Evolutionary conservation across 176 grass and related monocot genomes (phyloP).

Genomic region (Triticum urartu): DNA sequence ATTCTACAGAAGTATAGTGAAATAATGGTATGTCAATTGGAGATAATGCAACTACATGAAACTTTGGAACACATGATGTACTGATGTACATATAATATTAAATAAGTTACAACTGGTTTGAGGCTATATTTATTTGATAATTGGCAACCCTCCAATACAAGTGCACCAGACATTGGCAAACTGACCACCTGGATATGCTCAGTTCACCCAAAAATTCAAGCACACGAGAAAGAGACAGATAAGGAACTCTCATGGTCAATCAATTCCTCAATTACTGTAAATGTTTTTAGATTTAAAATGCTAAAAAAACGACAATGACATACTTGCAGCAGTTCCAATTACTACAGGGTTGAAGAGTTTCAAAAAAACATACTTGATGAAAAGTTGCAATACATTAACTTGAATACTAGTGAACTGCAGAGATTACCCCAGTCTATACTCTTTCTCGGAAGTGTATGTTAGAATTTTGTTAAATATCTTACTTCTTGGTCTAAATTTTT

Average conservation of each 20-base stretch:
- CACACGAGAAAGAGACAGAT: not conserved
- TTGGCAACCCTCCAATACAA: too few species aligned
- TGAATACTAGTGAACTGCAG: not conserved
- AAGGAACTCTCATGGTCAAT: not conserved
- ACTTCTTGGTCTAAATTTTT: too few species aligned
- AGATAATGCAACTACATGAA: not conserved
- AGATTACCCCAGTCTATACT: not conserved
- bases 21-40: not conserved
- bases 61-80: not conserved
- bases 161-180: not conserved
- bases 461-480: too few species aligned
- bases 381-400: not conserved
- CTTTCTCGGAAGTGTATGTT: not conserved
- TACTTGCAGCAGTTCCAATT: not conserved
- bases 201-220: not conserved
- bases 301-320: not conserved
- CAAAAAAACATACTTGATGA: not conserved
- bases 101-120: not conserved
- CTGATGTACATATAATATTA: not conserved
- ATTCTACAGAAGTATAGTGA: not conserved
- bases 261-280: not conserved
- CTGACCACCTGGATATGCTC: too few species aligned
- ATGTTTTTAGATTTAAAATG: not conserved
- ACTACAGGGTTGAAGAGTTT: not conserved
- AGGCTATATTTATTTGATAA: not conserved